A percentile compares a stretch with the other conserved stretches of the same genome.
Conservation (phyloP, 1,139 yeast genomes). For the Taiozyma onychis region DNA sequence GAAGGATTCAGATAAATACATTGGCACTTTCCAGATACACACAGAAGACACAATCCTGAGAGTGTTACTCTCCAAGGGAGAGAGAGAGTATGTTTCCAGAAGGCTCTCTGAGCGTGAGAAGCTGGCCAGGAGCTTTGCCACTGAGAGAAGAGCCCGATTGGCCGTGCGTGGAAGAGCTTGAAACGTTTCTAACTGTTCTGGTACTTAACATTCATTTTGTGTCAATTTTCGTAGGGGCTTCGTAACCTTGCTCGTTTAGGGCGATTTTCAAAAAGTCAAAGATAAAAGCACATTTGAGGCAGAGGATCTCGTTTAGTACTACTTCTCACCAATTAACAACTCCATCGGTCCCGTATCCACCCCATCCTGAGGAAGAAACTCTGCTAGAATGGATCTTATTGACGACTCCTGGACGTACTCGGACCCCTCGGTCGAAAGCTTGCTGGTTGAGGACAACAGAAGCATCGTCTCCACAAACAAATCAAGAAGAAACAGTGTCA, state of each 20-base stretch:
- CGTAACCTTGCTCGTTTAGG: neutral
- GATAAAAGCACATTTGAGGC: neutral
- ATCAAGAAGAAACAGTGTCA: neutral
- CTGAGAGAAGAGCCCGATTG: slow-evolving; percentile 39
- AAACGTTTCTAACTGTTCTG: neutral
- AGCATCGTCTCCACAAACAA: neutral
- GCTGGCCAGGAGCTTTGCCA: slow-evolving; percentile 56
- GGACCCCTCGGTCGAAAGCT: slow-evolving; percentile 6
- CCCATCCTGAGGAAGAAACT: neutral
- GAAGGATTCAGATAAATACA: slow-evolving; percentile 47
- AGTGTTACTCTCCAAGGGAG: slow-evolving; percentile 42
- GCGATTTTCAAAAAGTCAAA: neutral
- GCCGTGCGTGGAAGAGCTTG: slow-evolving; percentile 15
- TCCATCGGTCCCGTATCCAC: neutral
- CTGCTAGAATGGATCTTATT: neutral
- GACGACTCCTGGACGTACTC: slow-evolving; percentile 7
- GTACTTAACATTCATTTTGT: neutral
- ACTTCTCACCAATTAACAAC: neutral
- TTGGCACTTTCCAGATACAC: slow-evolving; percentile 47
- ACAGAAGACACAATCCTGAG: slow-evolving; percentile 68
- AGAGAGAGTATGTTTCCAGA: slow-evolving; percentile 42
- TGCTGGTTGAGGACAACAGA: neutral
- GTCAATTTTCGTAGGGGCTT: neutral
- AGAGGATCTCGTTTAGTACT: neutral
- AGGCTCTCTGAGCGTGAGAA: slow-evolving; percentile 59